phyloP scores from a whole-genome alignment of 2,329 filamentous ascomycete species.

The Phyllosticta paracitricarpa region DNA sequence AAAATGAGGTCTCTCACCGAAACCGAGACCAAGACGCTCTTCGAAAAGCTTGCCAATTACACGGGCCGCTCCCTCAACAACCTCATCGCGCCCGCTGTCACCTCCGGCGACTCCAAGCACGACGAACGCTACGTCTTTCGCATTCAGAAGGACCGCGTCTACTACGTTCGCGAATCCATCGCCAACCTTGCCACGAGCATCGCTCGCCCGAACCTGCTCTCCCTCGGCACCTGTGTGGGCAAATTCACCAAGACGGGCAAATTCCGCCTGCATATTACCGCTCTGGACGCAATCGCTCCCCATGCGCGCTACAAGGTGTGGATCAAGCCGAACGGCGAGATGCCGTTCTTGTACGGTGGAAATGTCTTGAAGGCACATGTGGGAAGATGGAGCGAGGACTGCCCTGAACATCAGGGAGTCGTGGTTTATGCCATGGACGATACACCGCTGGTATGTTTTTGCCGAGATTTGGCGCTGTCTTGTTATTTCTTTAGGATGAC shows the following conservation, averaged over 20 bases:
- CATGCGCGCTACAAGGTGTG: conserved; percentile 95
- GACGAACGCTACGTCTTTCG: conserved; percentile 36
- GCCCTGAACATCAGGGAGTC: conserved; percentile 84
- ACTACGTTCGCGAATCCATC: conserved; percentile 82
- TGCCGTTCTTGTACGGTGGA: conserved; percentile 93
- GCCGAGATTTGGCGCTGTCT: not conserved
- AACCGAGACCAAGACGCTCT: conserved; percentile 67
- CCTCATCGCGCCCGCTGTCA: conserved; percentile 38
- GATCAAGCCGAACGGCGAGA: conserved; percentile 92
- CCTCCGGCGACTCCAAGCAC: conserved; percentile 15
- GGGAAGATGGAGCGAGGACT: conserved; percentile 80
- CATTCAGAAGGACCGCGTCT: conserved; percentile 71
- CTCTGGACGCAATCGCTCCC: conserved; percentile 76
- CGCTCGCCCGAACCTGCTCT: conserved; percentile 70
- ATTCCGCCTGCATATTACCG: conserved; percentile 88
- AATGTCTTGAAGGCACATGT: conserved; percentile 79
- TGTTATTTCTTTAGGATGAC: not conserved
- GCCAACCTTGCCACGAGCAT: conserved; percentile 87
- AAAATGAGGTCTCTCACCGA: conserved; percentile 74
- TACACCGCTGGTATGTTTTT: conserved; percentile 52
- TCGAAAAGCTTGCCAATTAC: conserved; percentile 90
- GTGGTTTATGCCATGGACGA: conserved; percentile 89
- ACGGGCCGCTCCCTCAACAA: conserved; percentile 78
- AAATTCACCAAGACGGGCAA: conserved; percentile 76
- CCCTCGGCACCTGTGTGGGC: conserved; percentile 80